Conservation (phyloP, 108 stramenopile genomes). For the Parmales sp. region DNA sequence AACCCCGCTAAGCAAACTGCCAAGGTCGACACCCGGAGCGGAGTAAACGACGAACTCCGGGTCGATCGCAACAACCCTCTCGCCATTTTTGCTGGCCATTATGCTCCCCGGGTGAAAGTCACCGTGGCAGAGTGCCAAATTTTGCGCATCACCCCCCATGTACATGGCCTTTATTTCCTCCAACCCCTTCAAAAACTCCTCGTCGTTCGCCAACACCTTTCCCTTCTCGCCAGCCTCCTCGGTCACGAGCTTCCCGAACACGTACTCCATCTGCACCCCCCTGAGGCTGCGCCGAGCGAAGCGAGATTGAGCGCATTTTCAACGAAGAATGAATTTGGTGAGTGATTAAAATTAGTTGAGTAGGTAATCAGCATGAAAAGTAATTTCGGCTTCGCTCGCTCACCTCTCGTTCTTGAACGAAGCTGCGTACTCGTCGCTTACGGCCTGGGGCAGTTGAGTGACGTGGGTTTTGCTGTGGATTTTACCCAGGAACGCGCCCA, state of each 20-base stretch:
- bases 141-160: slow-evolving; percentile 32
- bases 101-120: slow-evolving; percentile 72
- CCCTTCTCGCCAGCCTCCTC: slow-evolving; percentile 56
- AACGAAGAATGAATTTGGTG: too few species aligned
- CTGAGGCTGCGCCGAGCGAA: too few species aligned
- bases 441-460: slow-evolving; percentile 33
- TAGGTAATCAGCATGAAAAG: too few species aligned
- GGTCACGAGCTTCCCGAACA: slow-evolving; percentile 67
- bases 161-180: slow-evolving; percentile 49
- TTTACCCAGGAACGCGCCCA: slow-evolving; percentile 65
- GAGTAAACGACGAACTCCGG: slow-evolving; percentile 75
- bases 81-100: slow-evolving; percentile 35
- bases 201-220: slow-evolving; percentile 36
- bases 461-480: slow-evolving; percentile 60
- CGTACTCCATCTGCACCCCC: slow-evolving; percentile 63
- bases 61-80: slow-evolving; percentile 53
- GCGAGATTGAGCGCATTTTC: too few species aligned
- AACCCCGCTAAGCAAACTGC: not conserved
- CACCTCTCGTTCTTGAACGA: slow-evolving; percentile 67
- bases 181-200: slow-evolving; percentile 48
- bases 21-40: slow-evolving; percentile 56
- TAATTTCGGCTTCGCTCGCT: too few species aligned
- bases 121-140: slow-evolving; percentile 55
- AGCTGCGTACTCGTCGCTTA: slow-evolving; percentile 29
- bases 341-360: too few species aligned